Conservation (phyloP, 2,329 filamentous ascomycete genomes). For the Claviceps fusiformis region DNA sequence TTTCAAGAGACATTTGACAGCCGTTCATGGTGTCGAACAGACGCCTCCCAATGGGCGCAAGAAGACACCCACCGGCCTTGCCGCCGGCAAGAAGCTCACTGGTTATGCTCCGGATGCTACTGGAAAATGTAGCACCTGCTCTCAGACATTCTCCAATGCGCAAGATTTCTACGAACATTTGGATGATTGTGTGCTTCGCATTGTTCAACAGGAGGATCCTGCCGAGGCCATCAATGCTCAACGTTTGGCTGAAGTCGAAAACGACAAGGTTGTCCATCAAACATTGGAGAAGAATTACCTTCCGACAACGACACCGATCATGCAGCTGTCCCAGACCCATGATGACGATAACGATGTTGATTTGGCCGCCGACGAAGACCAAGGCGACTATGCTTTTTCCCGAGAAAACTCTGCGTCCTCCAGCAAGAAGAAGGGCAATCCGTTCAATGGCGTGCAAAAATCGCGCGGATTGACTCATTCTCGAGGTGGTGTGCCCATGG, state of each 20-base stretch:
- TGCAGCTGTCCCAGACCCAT: conserved; percentile 22
- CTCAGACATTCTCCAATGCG: conserved; percentile 76
- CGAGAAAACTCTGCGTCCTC: conserved; percentile 26
- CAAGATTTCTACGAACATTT: conserved; percentile 99
- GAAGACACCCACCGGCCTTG: conserved; percentile 34
- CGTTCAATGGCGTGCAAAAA: conserved; percentile 45
- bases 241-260: conserved; percentile 51
- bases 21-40: conserved; percentile 85
- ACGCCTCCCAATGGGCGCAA: conserved; percentile 84
- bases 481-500: conserved; percentile 53
- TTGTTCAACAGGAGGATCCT: conserved; percentile 59
- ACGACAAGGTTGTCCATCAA: conserved; percentile 47
- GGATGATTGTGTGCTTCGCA: conserved; percentile 60
- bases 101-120: conserved; percentile 66
- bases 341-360: conserved; percentile 42
- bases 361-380: conserved; percentile 40
- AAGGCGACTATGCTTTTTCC: conserved; percentile 26
- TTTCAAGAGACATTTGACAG: conserved; percentile 86
- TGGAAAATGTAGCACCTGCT: conserved; percentile 92
- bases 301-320: conserved; percentile 31
- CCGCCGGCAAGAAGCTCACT: conserved; percentile 49
- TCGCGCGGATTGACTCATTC: conserved; percentile 65
- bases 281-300: conserved; percentile 52
- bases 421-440: conserved; percentile 44
- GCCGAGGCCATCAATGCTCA: conserved; percentile 55